A percentile compares a stretch with the other conserved stretches of the same genome.
Evolutionary conservation across 1,139 yeast species (phyloP).

Genomic region (Suzukiozyma palmioleophila): DNA sequence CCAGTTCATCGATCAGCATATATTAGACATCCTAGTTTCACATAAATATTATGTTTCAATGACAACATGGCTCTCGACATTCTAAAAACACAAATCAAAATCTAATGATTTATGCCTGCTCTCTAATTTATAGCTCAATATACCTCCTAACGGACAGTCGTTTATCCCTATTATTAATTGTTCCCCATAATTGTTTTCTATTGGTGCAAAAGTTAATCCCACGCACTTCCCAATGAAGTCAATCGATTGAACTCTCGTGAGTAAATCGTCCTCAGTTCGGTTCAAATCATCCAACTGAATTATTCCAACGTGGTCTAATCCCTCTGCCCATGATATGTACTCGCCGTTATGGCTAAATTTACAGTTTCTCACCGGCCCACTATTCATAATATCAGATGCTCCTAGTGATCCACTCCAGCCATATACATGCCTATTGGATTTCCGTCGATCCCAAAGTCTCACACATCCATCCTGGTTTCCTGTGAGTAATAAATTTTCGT

Average conservation of each 20-base stretch:
- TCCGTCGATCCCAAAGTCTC: conserved; percentile 49
- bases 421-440: conserved; percentile 20
- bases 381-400: conserved; percentile 10
- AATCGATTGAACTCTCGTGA: conserved; percentile 40
- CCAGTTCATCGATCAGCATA: too few relatives aligned
- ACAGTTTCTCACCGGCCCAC: conserved; percentile 52
- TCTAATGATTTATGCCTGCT: conserved; percentile 34
- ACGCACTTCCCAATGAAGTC: conserved; percentile 57
- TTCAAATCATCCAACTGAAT: conserved; percentile 32
- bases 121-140: conserved; percentile 43
- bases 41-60: too few relatives aligned
- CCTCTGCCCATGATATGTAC: conserved; percentile 53
- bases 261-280: conserved; percentile 12
- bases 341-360: conserved; percentile 45
- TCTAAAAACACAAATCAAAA: conserved; percentile 34
- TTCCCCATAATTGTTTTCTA: conserved; percentile 44
- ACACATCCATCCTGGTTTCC: conserved; percentile 64
- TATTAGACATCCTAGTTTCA: too few relatives aligned
- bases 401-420: conserved; percentile 39
- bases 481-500: conserved; percentile 44
- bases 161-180: conserved; percentile 49
- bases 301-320: conserved; percentile 56
- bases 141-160: conserved; percentile 57
- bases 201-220: conserved; percentile 48
- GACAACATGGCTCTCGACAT: too few relatives aligned